phyloP scores from a whole-genome alignment of 2,329 filamentous ascomycete genomes.

The Chrysoporthe deuterocubensis region DNA sequence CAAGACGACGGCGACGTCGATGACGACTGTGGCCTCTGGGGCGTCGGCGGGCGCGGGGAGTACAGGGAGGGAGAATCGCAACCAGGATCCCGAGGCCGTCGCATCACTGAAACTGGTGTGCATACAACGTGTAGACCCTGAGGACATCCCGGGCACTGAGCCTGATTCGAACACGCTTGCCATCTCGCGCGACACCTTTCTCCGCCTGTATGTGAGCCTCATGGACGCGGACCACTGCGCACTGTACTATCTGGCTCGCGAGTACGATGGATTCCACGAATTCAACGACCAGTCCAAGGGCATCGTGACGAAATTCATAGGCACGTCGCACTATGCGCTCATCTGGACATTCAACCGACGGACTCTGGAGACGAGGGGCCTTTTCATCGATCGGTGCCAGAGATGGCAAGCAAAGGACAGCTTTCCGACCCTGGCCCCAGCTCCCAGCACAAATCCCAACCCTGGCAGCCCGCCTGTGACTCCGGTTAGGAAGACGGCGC shows the following conservation, averaged over 20 bases:
- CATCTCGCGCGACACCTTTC: conserved; percentile 33
- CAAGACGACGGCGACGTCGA: conserved; percentile 8
- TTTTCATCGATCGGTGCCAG: conserved; percentile 32
- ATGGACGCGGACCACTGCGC: conserved; percentile 33
- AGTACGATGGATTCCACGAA: conserved; percentile 36
- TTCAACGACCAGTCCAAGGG: conserved; percentile 27
- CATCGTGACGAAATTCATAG: conserved; percentile 33
- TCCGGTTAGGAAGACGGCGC: background rate
- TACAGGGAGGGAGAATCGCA: background rate
- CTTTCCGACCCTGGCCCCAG: background rate
- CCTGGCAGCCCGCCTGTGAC: conserved; percentile 12
- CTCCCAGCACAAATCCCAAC: background rate
- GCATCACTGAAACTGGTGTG: conserved; percentile 30
- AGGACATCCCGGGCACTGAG: background rate
- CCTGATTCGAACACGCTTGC: conserved; percentile 27
- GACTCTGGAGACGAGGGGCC: conserved; percentile 28
- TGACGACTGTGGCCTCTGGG: background rate
- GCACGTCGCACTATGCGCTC: conserved; percentile 33
- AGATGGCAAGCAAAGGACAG: conserved; percentile 19
- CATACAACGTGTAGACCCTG: conserved; percentile 16
- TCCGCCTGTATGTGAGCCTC: conserved; percentile 30
- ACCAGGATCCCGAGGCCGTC: conserved; percentile 18
- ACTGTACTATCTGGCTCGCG: conserved; percentile 34
- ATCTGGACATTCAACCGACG: conserved; percentile 35
- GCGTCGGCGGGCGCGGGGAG: background rate